Percentiles rank a stretch among this genome's conserved stretches.
Conservation (phyloP, 345 rosid species). For the Salix dunnii region DNA sequence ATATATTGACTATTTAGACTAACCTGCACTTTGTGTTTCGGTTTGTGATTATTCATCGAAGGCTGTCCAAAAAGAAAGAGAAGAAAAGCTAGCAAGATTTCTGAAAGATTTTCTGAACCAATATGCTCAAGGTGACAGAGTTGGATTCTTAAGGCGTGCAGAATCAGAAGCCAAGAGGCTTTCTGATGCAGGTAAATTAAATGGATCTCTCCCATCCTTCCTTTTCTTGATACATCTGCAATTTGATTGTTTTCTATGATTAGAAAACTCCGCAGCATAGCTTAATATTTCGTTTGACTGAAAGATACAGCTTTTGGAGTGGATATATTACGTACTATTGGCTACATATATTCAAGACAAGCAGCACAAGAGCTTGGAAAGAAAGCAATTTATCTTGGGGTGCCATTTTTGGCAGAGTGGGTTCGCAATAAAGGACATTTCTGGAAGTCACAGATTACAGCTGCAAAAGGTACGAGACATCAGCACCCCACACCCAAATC, state of each 20-base stretch:
- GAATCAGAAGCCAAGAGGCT: constrained; percentile 59
- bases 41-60: constrained; percentile 14
- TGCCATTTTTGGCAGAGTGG: constrained; percentile 70
- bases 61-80: constrained; percentile 72
- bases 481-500: neutral
- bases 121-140: constrained; percentile 56
- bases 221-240: neutral
- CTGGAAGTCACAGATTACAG: constrained; percentile 73
- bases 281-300: neutral
- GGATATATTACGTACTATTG: constrained; percentile 54
- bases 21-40: neutral
- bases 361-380: constrained; percentile 73
- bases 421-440: constrained; percentile 66
- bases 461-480: constrained; percentile 53
- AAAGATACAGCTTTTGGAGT: constrained; percentile 49
- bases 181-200: constrained; percentile 45
- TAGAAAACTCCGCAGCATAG: neutral
- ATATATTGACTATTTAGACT: neutral
- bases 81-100: constrained; percentile 58
- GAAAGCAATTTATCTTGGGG: constrained; percentile 65
- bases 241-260: neutral
- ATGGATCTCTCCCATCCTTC: neutral
- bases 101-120: constrained; percentile 50
- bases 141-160: constrained; percentile 46
- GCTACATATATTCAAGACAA: constrained; percentile 58